phyloP scores from a whole-genome alignment of 148 eudicot genomes.

The Camellia lanceoleosa region DNA sequence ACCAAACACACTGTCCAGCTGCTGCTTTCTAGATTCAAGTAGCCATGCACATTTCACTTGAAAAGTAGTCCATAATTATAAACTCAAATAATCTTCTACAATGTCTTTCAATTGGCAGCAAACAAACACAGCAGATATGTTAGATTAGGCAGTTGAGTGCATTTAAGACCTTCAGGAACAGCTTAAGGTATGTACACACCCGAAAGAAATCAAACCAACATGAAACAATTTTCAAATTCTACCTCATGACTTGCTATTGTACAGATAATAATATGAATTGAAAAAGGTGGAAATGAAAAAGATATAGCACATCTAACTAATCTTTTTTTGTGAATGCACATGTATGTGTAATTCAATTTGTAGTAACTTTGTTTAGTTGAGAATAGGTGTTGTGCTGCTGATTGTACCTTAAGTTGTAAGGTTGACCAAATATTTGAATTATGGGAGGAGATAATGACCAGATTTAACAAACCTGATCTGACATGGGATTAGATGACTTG shows the following conservation, averaged over 20 bases:
- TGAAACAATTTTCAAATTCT: conserved; percentile 10
- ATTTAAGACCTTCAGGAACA: conserved; percentile 45
- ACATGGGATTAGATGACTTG: too few relatives aligned
- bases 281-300: background rate
- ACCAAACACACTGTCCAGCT: too few relatives aligned
- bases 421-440: background rate
- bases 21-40: background rate
- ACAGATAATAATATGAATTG: conserved; percentile 7
- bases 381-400: background rate
- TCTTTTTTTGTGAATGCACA: background rate
- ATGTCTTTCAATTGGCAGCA: conserved; percentile 35
- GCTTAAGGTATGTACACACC: conserved; percentile 15
- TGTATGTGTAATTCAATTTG: background rate
- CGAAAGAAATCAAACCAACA: background rate
- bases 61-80: background rate
- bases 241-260: conserved; percentile 14
- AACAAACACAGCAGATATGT: conserved; percentile 59
- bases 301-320: background rate
- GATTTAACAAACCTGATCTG: too few relatives aligned
- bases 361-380: background rate
- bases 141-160: conserved; percentile 60
- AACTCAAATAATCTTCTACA: background rate
- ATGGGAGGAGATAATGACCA: background rate
- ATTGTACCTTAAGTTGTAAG: too few relatives aligned
- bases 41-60: background rate